A percentile compares a stretch with the other conserved stretches of the same genome.
Conservation (phyloP, 2,329 filamentous ascomycete species). For the Hirsutella rhossiliensis region DNA sequence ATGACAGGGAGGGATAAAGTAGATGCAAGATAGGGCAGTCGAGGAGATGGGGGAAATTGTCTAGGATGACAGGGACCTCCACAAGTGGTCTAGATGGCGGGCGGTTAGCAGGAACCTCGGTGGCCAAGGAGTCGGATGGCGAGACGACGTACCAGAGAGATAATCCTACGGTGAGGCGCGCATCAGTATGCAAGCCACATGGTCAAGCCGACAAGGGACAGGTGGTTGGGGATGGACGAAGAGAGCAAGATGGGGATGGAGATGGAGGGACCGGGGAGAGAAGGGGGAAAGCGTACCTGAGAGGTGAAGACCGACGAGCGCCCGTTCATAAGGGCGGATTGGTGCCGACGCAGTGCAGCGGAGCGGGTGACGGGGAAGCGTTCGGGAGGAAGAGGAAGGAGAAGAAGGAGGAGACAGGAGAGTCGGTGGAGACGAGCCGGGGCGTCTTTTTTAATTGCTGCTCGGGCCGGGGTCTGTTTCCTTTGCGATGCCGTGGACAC, state of each 20-base stretch:
- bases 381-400: not conserved
- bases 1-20: constrained; percentile 3
- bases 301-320: constrained; percentile 77
- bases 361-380: not conserved
- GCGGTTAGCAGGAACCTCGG: constrained; percentile 8
- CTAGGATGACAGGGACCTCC: constrained; percentile 25
- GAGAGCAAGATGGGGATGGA: not conserved
- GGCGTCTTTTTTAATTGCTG: not conserved
- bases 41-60: constrained; percentile 11
- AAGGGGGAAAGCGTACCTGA: constrained; percentile 44
- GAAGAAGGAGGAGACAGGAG: not conserved
- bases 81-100: constrained; percentile 24
- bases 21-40: constrained; percentile 6
- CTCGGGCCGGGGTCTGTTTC: not conserved
- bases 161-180: constrained; percentile 46
- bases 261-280: not conserved
- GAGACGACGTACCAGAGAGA: constrained; percentile 52
- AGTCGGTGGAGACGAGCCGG: not conserved
- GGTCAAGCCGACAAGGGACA: constrained; percentile 1
- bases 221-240: not conserved
- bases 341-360: constrained; percentile 17
- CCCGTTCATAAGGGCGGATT: constrained; percentile 73
- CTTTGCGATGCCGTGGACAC: not conserved
- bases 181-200: constrained; percentile 27
- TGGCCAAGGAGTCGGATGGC: constrained; percentile 25